Evolutionary conservation across 495 filamentous ascomycete genomes (phyloP), one percentile per base, ranked within the genome.

Genomic region (Penicillium coprophilum): DNA sequence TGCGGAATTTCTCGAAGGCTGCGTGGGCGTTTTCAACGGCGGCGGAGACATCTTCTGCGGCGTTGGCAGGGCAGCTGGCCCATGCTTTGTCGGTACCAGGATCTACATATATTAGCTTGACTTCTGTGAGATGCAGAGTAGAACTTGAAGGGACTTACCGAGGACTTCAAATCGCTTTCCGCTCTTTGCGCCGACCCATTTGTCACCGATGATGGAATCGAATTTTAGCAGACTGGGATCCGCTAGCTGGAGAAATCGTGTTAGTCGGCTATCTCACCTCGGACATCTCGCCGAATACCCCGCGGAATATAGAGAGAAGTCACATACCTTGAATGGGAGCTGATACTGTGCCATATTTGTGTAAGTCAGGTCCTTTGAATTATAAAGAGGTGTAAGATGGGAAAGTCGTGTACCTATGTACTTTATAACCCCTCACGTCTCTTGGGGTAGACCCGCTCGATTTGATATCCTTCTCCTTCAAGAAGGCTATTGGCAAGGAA

Each of bases 111-210:
- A 8, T 66, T 52, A 47, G 49, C 34, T 27, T n/a, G n/a, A n/a
- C n/a, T n/a, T n/a, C n/a, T n/a, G n/a, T n/a, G n/a, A n/a, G n/a
- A n/a, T n/a, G n/a, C n/a, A 27, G 24, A 5, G 24, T 4, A 27
- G 24, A 27, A 4, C 2, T 6, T 27, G 24, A 27, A 27, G 3
- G 4, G 24, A 27, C 72, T 46, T 69, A 85, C 85, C 84, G 20
- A 87, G 66, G 23, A 90, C 80, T 60, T 88, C 85, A 55, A 90
- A 90, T 21, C 82, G 76, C 55, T 84, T 76, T 19, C 83, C 84
- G 17, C 78, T 85, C 65, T 81, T 83, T 7, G 85, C 76, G 52
- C 78, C 76, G 19, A 85, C 70, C 86, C 86, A 89, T 67, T 85
- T 60, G 38, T 86, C 80, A 50, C 81, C 72, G 36, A 89, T 73